Conservation (phyloP, 495 filamentous ascomycete species). For the Penicillium simplicissimum region DNA sequence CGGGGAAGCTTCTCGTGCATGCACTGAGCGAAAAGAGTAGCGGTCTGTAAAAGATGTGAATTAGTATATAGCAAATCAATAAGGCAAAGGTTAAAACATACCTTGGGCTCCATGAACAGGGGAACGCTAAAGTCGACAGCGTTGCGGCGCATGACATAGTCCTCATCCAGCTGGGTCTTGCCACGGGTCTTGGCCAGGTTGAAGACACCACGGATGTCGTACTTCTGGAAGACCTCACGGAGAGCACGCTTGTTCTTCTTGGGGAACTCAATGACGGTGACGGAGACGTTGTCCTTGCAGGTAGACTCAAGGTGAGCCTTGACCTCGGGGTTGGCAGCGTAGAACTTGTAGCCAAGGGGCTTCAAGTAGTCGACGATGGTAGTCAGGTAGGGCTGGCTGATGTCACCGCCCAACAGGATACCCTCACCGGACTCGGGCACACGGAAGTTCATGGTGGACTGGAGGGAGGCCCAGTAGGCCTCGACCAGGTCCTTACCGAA, state of each 20-base stretch:
- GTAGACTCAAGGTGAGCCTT: constrained; percentile 78
- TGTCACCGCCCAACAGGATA: constrained; percentile 89
- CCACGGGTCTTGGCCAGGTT: constrained; percentile 85
- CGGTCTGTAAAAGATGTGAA: constrained; percentile 63
- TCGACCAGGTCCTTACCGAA: constrained; percentile 95
- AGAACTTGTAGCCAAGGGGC: constrained; percentile 92
- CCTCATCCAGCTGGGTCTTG: constrained; percentile 84
- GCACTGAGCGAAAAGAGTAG: constrained; percentile 90
- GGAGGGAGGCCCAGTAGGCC: constrained; percentile 94
- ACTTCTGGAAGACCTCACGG: constrained; percentile 94
- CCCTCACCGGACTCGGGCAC: constrained; percentile 91
- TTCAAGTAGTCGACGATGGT: constrained; percentile 79
- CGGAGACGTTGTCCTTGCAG: constrained; percentile 62
- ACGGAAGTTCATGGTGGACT: constrained; percentile 99
- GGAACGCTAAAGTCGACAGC: constrained; percentile 98
- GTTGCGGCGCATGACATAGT: constrained; percentile 98
- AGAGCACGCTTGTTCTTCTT: constrained; percentile 93
- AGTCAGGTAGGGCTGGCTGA: constrained; percentile 62
- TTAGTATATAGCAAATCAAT: not conserved
- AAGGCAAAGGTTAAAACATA: constrained; percentile 44
- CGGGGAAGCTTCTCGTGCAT: constrained; percentile 93
- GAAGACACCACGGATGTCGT: constrained; percentile 93
- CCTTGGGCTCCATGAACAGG: constrained; percentile 98
- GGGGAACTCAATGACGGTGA: constrained; percentile 96
- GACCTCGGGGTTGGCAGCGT: constrained; percentile 75